These are phyloP conservation scores for Skeletonema menzelii DNA, from an alignment of 108 stramenopile genomes.

Conservation along the genomic window DNA sequence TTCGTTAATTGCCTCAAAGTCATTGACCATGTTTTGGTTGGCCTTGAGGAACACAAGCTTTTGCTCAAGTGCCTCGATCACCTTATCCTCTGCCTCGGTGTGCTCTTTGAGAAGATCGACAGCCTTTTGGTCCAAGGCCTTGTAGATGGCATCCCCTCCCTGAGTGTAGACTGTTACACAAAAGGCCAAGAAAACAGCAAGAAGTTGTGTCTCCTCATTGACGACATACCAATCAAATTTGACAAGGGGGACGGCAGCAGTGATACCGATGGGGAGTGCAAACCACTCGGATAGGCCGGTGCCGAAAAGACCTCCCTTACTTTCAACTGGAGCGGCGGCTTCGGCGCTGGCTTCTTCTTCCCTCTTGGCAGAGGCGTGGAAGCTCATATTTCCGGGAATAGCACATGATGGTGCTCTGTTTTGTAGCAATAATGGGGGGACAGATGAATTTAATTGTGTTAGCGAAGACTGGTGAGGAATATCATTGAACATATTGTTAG, in stretches of 20 bases:
- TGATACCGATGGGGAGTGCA: constrained; percentile 78
- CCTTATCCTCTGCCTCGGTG: constrained; percentile 76
- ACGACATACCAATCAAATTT: constrained; percentile 80
- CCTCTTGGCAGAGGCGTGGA: constrained; percentile 71
- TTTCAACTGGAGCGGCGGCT: constrained; percentile 26
- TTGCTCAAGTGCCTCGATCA: constrained; percentile 74
- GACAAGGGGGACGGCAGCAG: constrained; percentile 80
- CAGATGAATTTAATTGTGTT: not conserved
- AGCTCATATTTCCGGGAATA: constrained; percentile 42
- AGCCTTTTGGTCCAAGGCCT: constrained; percentile 71
- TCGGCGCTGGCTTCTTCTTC: constrained; percentile 68
- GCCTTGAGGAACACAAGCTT: constrained; percentile 77
- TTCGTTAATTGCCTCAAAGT: constrained; percentile 66
- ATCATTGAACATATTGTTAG: not conserved
- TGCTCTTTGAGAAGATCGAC: constrained; percentile 75
- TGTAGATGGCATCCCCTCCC: constrained; percentile 83
- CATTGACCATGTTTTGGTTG: constrained; percentile 67
- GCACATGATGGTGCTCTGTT: constrained; percentile 36
- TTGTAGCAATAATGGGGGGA: not conserved
- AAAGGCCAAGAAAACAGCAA: constrained; percentile 84
- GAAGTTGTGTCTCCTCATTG: constrained; percentile 87
- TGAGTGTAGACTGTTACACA: constrained; percentile 83
- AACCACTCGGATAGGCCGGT: constrained; percentile 76
- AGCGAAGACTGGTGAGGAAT: not conserved
- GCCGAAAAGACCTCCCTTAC: constrained; percentile 69